These are phyloP conservation scores for Linderina pennispora DNA, from an alignment of 192 early-diverging fungal genomes.

Conservation along the genomic window DNA sequence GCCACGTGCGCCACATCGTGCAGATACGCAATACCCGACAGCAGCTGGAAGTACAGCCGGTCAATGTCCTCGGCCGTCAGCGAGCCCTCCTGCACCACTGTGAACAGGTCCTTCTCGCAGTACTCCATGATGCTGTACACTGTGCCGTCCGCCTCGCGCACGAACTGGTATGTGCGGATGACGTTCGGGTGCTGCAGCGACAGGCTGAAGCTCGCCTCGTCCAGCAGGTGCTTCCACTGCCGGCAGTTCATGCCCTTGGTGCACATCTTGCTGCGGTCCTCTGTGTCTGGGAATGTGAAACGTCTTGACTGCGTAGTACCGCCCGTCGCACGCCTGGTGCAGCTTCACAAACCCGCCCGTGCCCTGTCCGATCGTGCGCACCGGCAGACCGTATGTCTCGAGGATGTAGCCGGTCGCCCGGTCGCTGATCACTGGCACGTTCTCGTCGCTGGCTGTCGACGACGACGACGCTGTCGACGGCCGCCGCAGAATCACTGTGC, in stretches of 20 bases:
- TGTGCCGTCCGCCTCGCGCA: slow-evolving; percentile 55
- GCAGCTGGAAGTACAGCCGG: slow-evolving; percentile 76
- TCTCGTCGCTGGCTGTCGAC: slow-evolving; percentile 41
- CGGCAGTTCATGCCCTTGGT: slow-evolving; percentile 37
- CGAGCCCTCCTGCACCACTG: slow-evolving; percentile 64
- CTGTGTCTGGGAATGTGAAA: slow-evolving; percentile 37
- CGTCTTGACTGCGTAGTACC: slow-evolving; percentile 45
- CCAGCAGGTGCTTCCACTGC: slow-evolving; percentile 44
- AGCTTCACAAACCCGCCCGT: slow-evolving; percentile 48
- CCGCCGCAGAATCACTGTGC: slow-evolving; percentile 40
- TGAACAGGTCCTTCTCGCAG: slow-evolving; percentile 83
- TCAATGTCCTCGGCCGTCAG: slow-evolving; percentile 71
- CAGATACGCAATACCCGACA: slow-evolving; percentile 68
- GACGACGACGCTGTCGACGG: slow-evolving; percentile 39
- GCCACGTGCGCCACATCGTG: slow-evolving; percentile 71
- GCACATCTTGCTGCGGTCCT: slow-evolving; percentile 26
- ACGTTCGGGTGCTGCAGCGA: slow-evolving; percentile 72
- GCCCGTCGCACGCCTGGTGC: slow-evolving; percentile 44
- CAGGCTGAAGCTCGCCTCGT: slow-evolving; percentile 43
- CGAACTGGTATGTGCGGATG: slow-evolving; percentile 69
- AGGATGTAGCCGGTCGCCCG: slow-evolving; percentile 41
- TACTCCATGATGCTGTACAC: slow-evolving; percentile 87
- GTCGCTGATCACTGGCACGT: slow-evolving; percentile 44
- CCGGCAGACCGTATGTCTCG: slow-evolving; percentile 38
- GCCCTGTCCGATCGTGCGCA: slow-evolving; percentile 45